Conservation (phyloP, 108 stramenopile genomes). For the Cylindrotheca fusiformis region DNA sequence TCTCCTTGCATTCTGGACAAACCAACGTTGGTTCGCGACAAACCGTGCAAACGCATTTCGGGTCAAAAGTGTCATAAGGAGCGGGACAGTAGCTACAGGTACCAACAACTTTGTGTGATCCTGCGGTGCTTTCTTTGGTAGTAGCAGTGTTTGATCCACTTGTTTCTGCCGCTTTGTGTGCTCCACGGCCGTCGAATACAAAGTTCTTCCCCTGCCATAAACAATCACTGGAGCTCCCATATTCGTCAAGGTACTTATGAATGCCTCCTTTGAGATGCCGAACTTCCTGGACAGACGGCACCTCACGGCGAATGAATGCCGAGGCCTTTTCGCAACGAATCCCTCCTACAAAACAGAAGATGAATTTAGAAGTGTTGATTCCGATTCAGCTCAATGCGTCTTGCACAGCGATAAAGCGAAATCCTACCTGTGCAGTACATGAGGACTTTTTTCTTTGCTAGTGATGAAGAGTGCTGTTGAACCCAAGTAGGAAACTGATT, state of each 20-base stretch:
- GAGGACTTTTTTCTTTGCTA: constrained; percentile 54
- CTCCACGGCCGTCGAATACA: constrained; percentile 73
- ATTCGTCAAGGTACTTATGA: constrained; percentile 85
- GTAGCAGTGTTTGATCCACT: background rate
- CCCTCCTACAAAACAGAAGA: constrained; percentile 33
- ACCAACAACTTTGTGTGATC: constrained; percentile 41
- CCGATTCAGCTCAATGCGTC: too few relatives aligned
- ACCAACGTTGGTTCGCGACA: constrained; percentile 78
- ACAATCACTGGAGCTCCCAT: constrained; percentile 29
- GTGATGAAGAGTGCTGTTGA: constrained; percentile 22
- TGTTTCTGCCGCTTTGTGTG: constrained; percentile 3
- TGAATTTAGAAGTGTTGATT: background rate
- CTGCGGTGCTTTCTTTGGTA: constrained; percentile 1
- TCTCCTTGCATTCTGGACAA: constrained; percentile 35
- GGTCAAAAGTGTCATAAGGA: constrained; percentile 68
- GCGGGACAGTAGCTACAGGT: constrained; percentile 59
- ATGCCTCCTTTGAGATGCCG: constrained; percentile 83
- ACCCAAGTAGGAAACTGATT: constrained; percentile 64
- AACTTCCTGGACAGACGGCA: constrained; percentile 50
- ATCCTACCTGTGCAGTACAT: constrained; percentile 89
- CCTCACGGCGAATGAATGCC: constrained; percentile 59
- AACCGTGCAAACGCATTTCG: constrained; percentile 79
- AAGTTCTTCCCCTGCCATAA: constrained; percentile 85
- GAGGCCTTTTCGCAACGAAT: constrained; percentile 93
- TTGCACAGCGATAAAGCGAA: too few relatives aligned